These are phyloP conservation scores for Sphaerulina musiva DNA, from an alignment of 2,329 filamentous ascomycete genomes.

Conservation along the genomic window DNA sequence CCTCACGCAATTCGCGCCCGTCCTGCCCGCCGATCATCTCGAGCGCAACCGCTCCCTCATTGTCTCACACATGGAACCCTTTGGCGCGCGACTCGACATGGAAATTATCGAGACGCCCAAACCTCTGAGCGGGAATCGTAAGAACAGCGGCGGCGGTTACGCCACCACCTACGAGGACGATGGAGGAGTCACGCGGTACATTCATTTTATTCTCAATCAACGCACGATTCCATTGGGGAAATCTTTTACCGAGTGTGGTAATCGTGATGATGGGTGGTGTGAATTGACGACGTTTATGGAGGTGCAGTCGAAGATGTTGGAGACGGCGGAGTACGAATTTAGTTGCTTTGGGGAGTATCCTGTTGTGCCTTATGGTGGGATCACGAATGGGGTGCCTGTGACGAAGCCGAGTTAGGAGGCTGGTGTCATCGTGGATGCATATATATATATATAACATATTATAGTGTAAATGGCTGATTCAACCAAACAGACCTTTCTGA, in stretches of 20 bases:
- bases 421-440: not conserved
- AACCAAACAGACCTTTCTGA: no score
- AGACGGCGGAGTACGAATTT: conserved; percentile 53
- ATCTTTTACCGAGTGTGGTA: conserved; percentile 60
- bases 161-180: conserved; percentile 43
- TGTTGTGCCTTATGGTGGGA: conserved; percentile 42
- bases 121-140: conserved; percentile 52
- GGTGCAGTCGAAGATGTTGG: conserved; percentile 51
- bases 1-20: conserved; percentile 59
- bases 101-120: conserved; percentile 64
- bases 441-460: not conserved
- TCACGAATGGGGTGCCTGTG: conserved; percentile 47
- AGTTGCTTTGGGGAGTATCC: conserved; percentile 58
- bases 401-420: not conserved
- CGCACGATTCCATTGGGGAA: conserved; percentile 62
- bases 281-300: conserved; percentile 62
- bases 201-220: conserved; percentile 65
- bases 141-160: conserved; percentile 24
- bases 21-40: conserved; percentile 52
- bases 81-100: conserved; percentile 66
- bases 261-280: conserved; percentile 68
- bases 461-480: not conserved
- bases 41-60: conserved; percentile 54
- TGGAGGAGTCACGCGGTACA: conserved; percentile 54
- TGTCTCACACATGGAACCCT: conserved; percentile 62